These are phyloP conservation scores for Rhynchosporium secalis DNA, from an alignment of 2,329 filamentous ascomycete genomes.

Conservation along the genomic window DNA sequence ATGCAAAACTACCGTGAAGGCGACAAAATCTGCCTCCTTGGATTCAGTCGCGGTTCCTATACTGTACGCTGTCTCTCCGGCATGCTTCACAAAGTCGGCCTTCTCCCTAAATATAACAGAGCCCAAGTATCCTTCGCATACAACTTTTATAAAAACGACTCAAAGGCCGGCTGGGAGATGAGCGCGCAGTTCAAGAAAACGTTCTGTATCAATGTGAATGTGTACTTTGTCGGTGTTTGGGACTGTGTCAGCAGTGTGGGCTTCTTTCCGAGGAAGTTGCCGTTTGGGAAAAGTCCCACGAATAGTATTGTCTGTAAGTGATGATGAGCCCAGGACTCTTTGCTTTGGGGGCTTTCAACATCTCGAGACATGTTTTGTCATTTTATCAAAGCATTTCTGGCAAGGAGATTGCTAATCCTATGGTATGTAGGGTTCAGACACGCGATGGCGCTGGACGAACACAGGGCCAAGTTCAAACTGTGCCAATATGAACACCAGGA, in stretches of 20 bases:
- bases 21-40: slow-evolving; percentile 50
- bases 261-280: slow-evolving; percentile 43
- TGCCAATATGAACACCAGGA: slow-evolving; percentile 42
- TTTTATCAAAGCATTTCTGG: no score
- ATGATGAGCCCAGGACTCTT: no score
- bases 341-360: no score
- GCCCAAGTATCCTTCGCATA: slow-evolving; percentile 47
- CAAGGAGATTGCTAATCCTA: no score
- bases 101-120: slow-evolving; percentile 59
- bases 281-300: slow-evolving; percentile 42
- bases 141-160: slow-evolving; percentile 47
- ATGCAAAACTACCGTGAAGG: slow-evolving; percentile 51
- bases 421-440: slow-evolving; percentile 41
- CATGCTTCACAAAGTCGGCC: slow-evolving; percentile 47
- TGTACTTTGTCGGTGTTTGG: slow-evolving; percentile 48
- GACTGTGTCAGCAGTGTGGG: slow-evolving; percentile 46
- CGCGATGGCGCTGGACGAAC: slow-evolving; percentile 48
- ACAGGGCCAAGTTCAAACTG: slow-evolving; percentile 47
- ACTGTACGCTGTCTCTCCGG: slow-evolving; percentile 51
- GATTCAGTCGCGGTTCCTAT: slow-evolving; percentile 52
- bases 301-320: slow-evolving; percentile 37
- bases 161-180: slow-evolving; percentile 43
- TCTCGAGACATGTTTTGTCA: no score
- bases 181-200: slow-evolving; percentile 46
- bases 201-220: slow-evolving; percentile 46